Base-by-base conservation (phyloP, 148 eudicot genomes). In the Polygonum maritimum region DNA sequence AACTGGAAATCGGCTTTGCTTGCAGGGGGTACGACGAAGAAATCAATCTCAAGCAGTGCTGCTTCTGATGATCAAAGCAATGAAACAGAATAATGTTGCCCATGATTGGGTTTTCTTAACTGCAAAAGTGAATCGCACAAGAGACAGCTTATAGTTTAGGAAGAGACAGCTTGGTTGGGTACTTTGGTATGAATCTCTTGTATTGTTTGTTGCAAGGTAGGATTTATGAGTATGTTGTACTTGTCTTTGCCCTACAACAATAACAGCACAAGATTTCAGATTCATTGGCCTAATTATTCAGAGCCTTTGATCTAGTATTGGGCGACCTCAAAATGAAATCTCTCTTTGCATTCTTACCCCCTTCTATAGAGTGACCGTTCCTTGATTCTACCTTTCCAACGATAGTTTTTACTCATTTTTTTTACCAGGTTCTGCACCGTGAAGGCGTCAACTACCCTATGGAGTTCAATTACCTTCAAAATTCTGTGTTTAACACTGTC, bases 1-100 rank as follows among this genome's bases (percentile, higher is more conserved):
- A 60, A 60, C n/a, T 10, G 38, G 31, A 57, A 14, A 4, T 19
- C 33, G 65, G 6, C 71, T 35, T 36, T 67, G 44, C 44, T 67
- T 67, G 71, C 71, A 67, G 71, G 71, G 71, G 45, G 5, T 8
- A 67, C 36, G 71, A 67, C 16, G 71, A 67, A 67, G 18, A 36
- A 36, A 15, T 35, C 47, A 6, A 8, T 44, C 6, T 44, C 71
- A 67, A 36, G 21, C 1, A 67, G 44, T 38, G 18, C 21, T 15
- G 44, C 71, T 67, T 35, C 71, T 67, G 71, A 36, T 33, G 71
- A 38, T 16, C 44, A 67, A 38, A 67, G 44, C 19, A 67, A 35
- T 36, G 71, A 41, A 67, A 16, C 71, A 35, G 71, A 67, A 67
- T 5, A 67, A 36, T 63, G 40, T 63, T 63, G 41, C 6, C 40